Conservation (phyloP, 2,329 filamentous ascomycete genomes). For the Alternaria novae-zelandiae region DNA sequence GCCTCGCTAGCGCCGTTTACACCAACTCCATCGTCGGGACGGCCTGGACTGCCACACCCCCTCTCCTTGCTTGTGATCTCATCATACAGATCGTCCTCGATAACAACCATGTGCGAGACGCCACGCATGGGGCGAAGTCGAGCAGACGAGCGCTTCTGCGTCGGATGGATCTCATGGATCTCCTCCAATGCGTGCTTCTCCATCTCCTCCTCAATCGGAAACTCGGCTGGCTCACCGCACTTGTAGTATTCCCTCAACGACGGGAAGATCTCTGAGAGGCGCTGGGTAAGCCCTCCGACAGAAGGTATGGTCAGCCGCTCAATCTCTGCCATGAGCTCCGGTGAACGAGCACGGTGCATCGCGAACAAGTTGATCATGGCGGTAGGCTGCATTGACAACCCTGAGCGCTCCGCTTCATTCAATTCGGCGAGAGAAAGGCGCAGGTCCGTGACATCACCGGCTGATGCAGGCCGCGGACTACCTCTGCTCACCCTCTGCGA, state of each 20-base stretch:
- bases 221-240: constrained; percentile 41
- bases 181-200: constrained; percentile 46
- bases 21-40: constrained; percentile 9
- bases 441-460: constrained; percentile 50
- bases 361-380: constrained; percentile 20
- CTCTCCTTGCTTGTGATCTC: constrained; percentile 37
- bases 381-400: constrained; percentile 11
- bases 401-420: constrained; percentile 42
- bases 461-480: constrained; percentile 44
- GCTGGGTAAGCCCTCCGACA: constrained; percentile 53
- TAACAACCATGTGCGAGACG: constrained; percentile 37
- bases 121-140: constrained; percentile 44
- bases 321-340: constrained; percentile 52
- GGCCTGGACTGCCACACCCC: constrained; percentile 5
- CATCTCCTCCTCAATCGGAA: constrained; percentile 45
- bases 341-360: constrained; percentile 45
- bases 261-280: constrained; percentile 55
- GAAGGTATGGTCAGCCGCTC: constrained; percentile 56
- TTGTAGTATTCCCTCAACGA: constrained; percentile 51
- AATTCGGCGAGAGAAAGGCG: constrained; percentile 55
- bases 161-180: constrained; percentile 38
- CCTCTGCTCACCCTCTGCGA: constrained; percentile 40
- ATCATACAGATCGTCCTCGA: constrained; percentile 44
- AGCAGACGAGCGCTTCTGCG: constrained; percentile 43
- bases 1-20: constrained; percentile 16